A percentile compares a stretch with the other conserved stretches of the same genome.
phyloP scores from a whole-genome alignment of 805 yeast genomes.

The Dipodascopsis tothii region DNA sequence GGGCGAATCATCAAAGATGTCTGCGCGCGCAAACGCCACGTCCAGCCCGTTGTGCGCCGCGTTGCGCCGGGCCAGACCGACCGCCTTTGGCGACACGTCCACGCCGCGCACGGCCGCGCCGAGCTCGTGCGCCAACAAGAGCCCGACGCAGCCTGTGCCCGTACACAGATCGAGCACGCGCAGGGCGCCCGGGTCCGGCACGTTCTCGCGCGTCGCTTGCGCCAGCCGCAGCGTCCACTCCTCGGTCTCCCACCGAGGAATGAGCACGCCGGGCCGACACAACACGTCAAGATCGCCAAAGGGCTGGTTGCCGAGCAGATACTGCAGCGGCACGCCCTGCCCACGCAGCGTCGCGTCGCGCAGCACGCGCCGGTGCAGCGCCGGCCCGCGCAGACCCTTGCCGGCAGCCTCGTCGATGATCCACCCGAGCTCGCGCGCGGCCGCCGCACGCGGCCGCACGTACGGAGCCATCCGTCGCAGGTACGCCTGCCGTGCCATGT shows the following conservation, averaged over 20 bases:
- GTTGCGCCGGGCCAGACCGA: constrained; percentile 46
- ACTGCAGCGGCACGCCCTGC: constrained; percentile 67
- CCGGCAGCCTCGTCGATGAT: neutral
- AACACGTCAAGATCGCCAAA: constrained; percentile 60
- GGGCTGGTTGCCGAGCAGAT: constrained; percentile 78
- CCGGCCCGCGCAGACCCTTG: neutral
- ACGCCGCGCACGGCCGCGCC: constrained; percentile 37
- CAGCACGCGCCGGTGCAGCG: constrained; percentile 29
- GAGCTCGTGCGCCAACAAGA: constrained; percentile 38
- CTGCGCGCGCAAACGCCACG: constrained; percentile 7
- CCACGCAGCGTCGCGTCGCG: constrained; percentile 54
- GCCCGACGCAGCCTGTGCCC: constrained; percentile 82
- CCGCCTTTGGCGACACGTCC: constrained; percentile 52
- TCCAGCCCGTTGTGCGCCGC: constrained; percentile 3
- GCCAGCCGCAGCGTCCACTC: constrained; percentile 54
- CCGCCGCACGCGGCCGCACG: too few species aligned
- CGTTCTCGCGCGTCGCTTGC: neutral
- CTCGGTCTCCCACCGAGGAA: constrained; percentile 94
- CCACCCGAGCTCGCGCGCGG: neutral
- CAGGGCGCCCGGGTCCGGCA: constrained; percentile 12
- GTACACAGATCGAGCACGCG: constrained; percentile 65
- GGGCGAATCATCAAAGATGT: constrained; percentile 5
- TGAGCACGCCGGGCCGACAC: constrained; percentile 61
- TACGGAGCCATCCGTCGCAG: too few species aligned
- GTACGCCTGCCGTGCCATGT: too few species aligned